phyloP scores from a whole-genome alignment of 495 filamentous ascomycete genomes.

The Penicillium psychrofluorescens region DNA sequence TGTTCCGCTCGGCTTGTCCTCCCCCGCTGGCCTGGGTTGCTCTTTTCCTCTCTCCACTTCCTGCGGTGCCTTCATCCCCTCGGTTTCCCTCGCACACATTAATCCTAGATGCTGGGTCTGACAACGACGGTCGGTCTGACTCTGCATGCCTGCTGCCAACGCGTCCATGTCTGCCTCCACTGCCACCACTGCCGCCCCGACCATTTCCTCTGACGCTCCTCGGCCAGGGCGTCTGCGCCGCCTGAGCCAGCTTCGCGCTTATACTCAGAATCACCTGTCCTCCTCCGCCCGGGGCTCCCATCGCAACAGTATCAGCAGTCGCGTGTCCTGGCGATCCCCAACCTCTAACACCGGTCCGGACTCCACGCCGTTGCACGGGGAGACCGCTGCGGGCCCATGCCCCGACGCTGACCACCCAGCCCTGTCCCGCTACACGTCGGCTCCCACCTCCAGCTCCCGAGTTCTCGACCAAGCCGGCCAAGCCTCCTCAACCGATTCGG shows the following conservation, averaged over 20 bases:
- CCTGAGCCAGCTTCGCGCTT: conserved; percentile 66
- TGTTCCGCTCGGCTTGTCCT: too few species aligned
- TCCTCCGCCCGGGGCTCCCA: conserved; percentile 23
- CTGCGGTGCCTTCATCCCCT: too few species aligned
- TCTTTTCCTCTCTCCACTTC: too few species aligned
- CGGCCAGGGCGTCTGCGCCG: conserved; percentile 60
- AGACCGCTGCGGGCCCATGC: conserved; percentile 22
- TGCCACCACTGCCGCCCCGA: conserved; percentile 34
- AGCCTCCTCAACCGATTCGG: conserved; percentile 19
- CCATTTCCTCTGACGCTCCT: conserved; percentile 18
- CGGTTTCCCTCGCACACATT: too few species aligned
- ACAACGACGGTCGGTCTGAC: too few species aligned
- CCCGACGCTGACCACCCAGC: conserved; percentile 27
- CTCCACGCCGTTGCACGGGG: conserved; percentile 18
- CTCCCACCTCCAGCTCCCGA: conserved; percentile 21
- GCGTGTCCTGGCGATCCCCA: conserved; percentile 32
- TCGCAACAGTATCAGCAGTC: conserved; percentile 28
- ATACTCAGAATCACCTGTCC: conserved; percentile 52
- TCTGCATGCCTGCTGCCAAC: not conserved
- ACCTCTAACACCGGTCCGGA: conserved; percentile 15
- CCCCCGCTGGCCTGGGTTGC: too few species aligned
- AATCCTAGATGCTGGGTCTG: too few species aligned
- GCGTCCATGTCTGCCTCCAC: conserved; percentile 28
- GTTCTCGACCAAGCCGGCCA: conserved; percentile 19
- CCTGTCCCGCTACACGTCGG: conserved; percentile 30